Evolutionary conservation across 2,329 filamentous ascomycete genomes (phyloP), one percentile per base, ranked within the genome.

Genomic region (Fusarium tanahbumbuense): DNA sequence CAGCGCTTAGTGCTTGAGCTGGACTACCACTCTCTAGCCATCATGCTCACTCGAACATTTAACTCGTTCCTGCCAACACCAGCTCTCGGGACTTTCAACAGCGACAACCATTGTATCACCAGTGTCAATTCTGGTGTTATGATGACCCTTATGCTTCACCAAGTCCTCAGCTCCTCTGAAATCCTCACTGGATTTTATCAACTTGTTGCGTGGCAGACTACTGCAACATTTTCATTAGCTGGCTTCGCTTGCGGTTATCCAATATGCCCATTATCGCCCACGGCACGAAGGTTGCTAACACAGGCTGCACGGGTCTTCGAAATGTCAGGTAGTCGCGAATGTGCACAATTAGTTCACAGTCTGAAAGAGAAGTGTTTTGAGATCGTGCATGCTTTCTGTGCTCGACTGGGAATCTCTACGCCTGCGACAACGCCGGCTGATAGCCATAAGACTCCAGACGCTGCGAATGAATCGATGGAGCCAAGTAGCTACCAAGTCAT

Each of bases 1-100:
- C 76, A 78, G 32, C 81, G 82, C 4, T 68, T 85, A 1, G 71
- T 81, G 8, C 75, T 85, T 2, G 83, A 85, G 60, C 68, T 83
- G 1, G 72, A 80, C 23, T 84, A 84, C 52, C 82, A 84, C 60
- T 78, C 79, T 28, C 67, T 83, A 3, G 74, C 60, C 32, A 76
- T 80, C 16, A 79, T 79, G 58, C 73, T 84, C 4, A 81, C 78
- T 54, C 78, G 82, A 11, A 78, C 80, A 0, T 81, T 83, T 32
- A 80, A 84, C 48, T 75, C 74, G 15, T 84, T 83, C 40, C 56
- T 75, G 2, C 74, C 73, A 2, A 73, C 74, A 1, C 70, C 76
- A 2, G 74, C 76, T 4, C 57, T 75, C 1, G 72, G 74, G 2
- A 76, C 76, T 1, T 60, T 72, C 6, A 67, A 72, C 2, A 75